These are phyloP conservation scores for Claviceps capensis DNA, from an alignment of 2,329 filamentous ascomycete species.

Conservation along the genomic window DNA sequence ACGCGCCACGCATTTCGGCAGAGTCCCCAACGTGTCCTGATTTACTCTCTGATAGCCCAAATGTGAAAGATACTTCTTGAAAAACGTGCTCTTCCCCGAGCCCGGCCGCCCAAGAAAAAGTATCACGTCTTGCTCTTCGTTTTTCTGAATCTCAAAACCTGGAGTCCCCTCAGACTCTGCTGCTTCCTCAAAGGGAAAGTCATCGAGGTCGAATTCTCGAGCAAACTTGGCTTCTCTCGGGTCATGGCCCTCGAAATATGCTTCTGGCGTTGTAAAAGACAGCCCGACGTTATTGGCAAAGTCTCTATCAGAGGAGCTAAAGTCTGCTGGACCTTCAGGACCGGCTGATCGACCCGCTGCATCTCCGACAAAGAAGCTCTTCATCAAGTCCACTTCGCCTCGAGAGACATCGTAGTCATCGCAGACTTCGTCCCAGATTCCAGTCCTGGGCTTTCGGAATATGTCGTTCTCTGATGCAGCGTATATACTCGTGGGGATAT, in stretches of 20 bases:
- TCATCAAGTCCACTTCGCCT: slow-evolving; percentile 49
- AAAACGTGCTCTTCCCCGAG: slow-evolving; percentile 86
- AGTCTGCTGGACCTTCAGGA: slow-evolving; percentile 34
- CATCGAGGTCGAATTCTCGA: slow-evolving; percentile 56
- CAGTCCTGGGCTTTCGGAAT: slow-evolving; percentile 73
- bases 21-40: slow-evolving; percentile 73
- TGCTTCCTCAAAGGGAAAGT: slow-evolving; percentile 32
- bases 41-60: slow-evolving; percentile 77
- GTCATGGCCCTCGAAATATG: slow-evolving; percentile 65
- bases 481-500: slow-evolving; percentile 68
- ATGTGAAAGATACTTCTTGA: slow-evolving; percentile 62
- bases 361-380: slow-evolving; percentile 82
- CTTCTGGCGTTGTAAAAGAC: slow-evolving; percentile 73
- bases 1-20: slow-evolving; percentile 56
- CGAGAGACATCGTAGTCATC: slow-evolving; percentile 45
- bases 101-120: slow-evolving; percentile 82
- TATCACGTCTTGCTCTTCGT: slow-evolving; percentile 57
- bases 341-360: slow-evolving; percentile 49
- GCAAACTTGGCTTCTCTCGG: slow-evolving; percentile 44
- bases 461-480: slow-evolving; percentile 73
- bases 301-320: slow-evolving; percentile 58
- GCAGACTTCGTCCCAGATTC: slow-evolving; percentile 66
- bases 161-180: slow-evolving; percentile 9
- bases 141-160: slow-evolving; percentile 43
- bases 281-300: slow-evolving; percentile 79